These are phyloP conservation scores for Fusarium tanahbumbuense DNA, from an alignment of 2,329 filamentous ascomycete genomes.

Conservation along the genomic window DNA sequence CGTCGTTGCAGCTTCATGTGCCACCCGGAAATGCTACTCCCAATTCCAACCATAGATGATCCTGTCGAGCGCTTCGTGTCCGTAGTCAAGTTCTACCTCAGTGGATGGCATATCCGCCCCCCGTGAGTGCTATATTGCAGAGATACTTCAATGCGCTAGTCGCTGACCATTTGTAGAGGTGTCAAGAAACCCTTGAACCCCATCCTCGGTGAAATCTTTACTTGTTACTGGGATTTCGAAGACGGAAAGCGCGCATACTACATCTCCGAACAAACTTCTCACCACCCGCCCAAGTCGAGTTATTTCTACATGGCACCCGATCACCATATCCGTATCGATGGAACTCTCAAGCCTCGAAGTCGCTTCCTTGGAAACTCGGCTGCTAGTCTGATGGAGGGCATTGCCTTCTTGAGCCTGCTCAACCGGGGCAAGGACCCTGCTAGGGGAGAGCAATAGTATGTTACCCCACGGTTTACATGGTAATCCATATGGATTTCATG, in stretches of 20 bases:
- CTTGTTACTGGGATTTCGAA: conserved; percentile 93
- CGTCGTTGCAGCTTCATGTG: conserved; percentile 87
- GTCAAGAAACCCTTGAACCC: conserved; percentile 99
- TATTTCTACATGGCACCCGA: conserved; percentile 99
- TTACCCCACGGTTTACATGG: conserved; percentile 32
- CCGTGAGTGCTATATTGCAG: conserved; percentile 70
- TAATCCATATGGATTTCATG: background rate
- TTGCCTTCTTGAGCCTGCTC: conserved; percentile 84
- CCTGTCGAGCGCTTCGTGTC: conserved; percentile 90
- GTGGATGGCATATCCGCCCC: conserved; percentile 98
- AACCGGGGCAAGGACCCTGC: conserved; percentile 77
- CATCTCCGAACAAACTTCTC: conserved; percentile 96
- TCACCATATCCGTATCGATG: conserved; percentile 94
- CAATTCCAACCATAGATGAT: conserved; percentile 88
- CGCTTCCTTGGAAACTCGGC: conserved; percentile 97
- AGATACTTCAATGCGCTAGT: conserved; percentile 8
- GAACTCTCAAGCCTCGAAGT: conserved; percentile 92
- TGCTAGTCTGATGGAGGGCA: conserved; percentile 97
- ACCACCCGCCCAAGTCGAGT: conserved; percentile 97
- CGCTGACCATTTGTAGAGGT: conserved; percentile 67
- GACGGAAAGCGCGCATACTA: conserved; percentile 92
- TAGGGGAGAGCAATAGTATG: conserved; percentile 88
- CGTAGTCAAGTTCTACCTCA: conserved; percentile 97
- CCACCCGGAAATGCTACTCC: conserved; percentile 93
- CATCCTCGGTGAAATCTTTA: conserved; percentile 93